Evolutionary conservation across 1,284 basidiomycete species (phyloP).

Genomic region (Rhodotorula sp.): DNA sequence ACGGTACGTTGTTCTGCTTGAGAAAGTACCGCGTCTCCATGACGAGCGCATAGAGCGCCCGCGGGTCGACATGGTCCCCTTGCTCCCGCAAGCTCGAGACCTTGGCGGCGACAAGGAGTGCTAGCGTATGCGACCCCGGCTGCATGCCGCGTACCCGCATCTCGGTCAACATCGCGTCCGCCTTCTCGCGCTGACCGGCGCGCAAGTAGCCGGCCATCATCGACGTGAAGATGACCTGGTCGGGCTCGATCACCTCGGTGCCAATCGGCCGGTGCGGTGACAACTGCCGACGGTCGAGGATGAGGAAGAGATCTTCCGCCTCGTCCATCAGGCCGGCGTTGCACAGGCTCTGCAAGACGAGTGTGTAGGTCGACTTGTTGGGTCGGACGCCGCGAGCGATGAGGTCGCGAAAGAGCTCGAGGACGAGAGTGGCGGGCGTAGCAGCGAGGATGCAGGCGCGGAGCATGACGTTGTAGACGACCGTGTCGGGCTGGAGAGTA

Average conservation of each 20-base stretch:
- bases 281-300: conserved; percentile 56
- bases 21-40: conserved; percentile 44
- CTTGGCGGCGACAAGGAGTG: conserved; percentile 66
- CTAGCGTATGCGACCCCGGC: conserved; percentile 70
- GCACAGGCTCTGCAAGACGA: conserved; percentile 79
- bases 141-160: conserved; percentile 68
- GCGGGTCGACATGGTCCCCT: conserved; percentile 19
- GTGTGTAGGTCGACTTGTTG: conserved; percentile 66
- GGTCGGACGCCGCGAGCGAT: conserved; percentile 58
- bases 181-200: conserved; percentile 57
- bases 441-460: conserved; percentile 81
- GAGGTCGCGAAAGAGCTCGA: conserved; percentile 64
- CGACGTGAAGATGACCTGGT: conserved; percentile 70
- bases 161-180: conserved; percentile 68
- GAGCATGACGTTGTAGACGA: conserved; percentile 72
- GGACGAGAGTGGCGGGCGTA: conserved; percentile 68
- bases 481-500: conserved; percentile 42
- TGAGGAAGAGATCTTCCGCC: conserved; percentile 65
- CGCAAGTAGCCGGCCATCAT: conserved; percentile 77
- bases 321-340: conserved; percentile 67
- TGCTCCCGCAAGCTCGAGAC: conserved; percentile 35
- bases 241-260: conserved; percentile 41
- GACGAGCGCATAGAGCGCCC: conserved; percentile 45
- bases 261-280: conserved; percentile 1
- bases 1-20: no score